Percentiles rank a stretch among this genome's conserved stretches.
Evolutionary conservation across 805 yeast species (phyloP).

Genomic region (Clavispora vitiphila): DNA sequence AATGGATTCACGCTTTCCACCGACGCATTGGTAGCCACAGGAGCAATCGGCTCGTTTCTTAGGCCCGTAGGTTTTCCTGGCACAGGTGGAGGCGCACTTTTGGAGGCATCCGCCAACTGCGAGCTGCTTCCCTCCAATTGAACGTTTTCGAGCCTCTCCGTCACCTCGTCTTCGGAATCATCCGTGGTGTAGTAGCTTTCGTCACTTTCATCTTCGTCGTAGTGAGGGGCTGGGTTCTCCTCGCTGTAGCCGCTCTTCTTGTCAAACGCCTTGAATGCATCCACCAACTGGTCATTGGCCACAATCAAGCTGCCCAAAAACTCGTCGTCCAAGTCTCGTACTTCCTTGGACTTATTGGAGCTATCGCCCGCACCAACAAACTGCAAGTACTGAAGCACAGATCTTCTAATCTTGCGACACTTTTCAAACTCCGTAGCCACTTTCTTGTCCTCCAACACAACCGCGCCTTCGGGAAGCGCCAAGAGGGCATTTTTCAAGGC

Average conservation of each 20-base stretch:
- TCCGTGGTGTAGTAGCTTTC: conserved; percentile 38
- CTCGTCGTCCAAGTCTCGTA: conserved; percentile 56
- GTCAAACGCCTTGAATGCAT: conserved; percentile 66
- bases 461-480: conserved; percentile 39
- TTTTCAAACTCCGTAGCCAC: conserved; percentile 66
- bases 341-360: conserved; percentile 22
- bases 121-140: conserved; percentile 12
- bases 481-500: conserved; percentile 51
- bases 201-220: conserved; percentile 24
- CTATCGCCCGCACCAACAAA: conserved; percentile 53
- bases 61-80: conserved; percentile 21
- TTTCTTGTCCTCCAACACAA: conserved; percentile 59
- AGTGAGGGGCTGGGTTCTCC: conserved; percentile 35
- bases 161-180: conserved; percentile 22
- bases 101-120: conserved; percentile 6
- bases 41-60: conserved; percentile 7
- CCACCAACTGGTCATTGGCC: conserved; percentile 87
- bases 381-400: conserved; percentile 77
- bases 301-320: conserved; percentile 80
- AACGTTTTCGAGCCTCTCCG: conserved; percentile 6
- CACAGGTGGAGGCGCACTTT: conserved; percentile 21
- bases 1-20: conserved; percentile 21
- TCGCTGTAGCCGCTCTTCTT: conserved; percentile 38
- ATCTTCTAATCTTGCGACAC: conserved; percentile 71
- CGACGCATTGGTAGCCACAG: conserved; percentile 23